Percentiles rank a stretch among this genome's conserved stretches.
phyloP scores from a whole-genome alignment of 2,329 filamentous ascomycete species.

The Talaromyces sp. region DNA sequence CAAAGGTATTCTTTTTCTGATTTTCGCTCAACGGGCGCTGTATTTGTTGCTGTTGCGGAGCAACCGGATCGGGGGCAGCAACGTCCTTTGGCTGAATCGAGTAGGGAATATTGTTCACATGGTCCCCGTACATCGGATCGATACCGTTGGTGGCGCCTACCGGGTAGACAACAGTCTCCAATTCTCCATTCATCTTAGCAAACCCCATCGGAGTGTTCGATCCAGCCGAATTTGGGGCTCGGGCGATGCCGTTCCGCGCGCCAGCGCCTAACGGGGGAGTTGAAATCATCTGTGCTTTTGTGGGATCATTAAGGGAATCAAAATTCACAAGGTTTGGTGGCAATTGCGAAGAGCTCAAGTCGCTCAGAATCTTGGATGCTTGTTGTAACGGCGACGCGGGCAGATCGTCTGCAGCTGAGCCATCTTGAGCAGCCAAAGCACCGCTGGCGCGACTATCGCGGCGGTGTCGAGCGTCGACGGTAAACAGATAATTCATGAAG shows the following conservation, averaged over 20 bases:
- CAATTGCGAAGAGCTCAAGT: slow-evolving; percentile 58
- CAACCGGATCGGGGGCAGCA: slow-evolving; percentile 39
- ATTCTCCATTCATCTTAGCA: slow-evolving; percentile 49
- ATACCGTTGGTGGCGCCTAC: slow-evolving; percentile 88
- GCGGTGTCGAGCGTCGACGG: slow-evolving; percentile 59
- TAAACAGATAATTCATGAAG: slow-evolving; percentile 63
- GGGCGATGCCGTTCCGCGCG: slow-evolving; percentile 41
- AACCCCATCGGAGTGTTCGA: slow-evolving; percentile 51
- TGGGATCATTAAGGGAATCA: slow-evolving; percentile 59
- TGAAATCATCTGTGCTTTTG: slow-evolving; percentile 52
- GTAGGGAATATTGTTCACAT: slow-evolving; percentile 92
- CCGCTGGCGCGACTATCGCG: slow-evolving; percentile 52
- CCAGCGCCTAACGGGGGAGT: slow-evolving; percentile 52
- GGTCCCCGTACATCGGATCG: slow-evolving; percentile 88
- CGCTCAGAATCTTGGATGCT: slow-evolving; percentile 60
- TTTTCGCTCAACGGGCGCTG: slow-evolving; percentile 43
- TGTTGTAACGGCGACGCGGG: slow-evolving; percentile 64
- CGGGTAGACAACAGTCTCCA: slow-evolving; percentile 77
- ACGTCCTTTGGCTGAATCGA: slow-evolving; percentile 63
- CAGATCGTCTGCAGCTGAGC: slow-evolving; percentile 52
- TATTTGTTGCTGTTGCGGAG: slow-evolving; percentile 30
- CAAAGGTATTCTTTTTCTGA: slow-evolving; percentile 57
- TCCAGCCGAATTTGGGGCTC: slow-evolving; percentile 39
- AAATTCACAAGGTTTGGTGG: slow-evolving; percentile 60
- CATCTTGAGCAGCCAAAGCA: slow-evolving; percentile 37